These are phyloP conservation scores for Xylariaceae sp. DNA, from an alignment of 2,329 filamentous ascomycete genomes.

Conservation along the genomic window DNA sequence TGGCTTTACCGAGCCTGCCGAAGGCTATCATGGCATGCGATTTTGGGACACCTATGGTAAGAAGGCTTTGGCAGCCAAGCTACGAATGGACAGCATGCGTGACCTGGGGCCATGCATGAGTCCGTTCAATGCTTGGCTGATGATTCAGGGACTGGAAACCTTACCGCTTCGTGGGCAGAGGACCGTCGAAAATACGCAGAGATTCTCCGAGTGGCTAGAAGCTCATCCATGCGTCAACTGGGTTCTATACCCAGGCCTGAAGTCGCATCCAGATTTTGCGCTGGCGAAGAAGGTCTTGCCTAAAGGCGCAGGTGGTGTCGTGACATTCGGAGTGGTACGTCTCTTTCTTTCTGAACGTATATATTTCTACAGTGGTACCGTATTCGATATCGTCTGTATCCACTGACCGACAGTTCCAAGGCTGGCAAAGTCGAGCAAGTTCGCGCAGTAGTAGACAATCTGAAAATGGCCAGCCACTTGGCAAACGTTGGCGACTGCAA, in stretches of 20 bases:
- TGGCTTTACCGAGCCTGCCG: slow-evolving; percentile 64
- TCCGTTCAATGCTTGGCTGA: slow-evolving; percentile 68
- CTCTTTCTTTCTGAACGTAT: neutral
- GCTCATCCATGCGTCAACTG: slow-evolving; percentile 63
- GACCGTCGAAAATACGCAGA: slow-evolving; percentile 61
- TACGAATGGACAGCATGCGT: slow-evolving; percentile 66
- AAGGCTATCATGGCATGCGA: slow-evolving; percentile 65
- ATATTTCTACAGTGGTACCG: slow-evolving; percentile 29
- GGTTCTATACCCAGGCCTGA: slow-evolving; percentile 68
- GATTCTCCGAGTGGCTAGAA: slow-evolving; percentile 64
- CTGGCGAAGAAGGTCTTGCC: slow-evolving; percentile 64
- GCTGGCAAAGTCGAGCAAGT: slow-evolving; percentile 31
- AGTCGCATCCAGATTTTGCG: slow-evolving; percentile 59
- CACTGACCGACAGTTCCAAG: slow-evolving; percentile 5
- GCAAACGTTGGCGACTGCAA: slow-evolving; percentile 73
- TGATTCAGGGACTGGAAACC: slow-evolving; percentile 67
- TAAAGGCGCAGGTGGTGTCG: slow-evolving; percentile 65
- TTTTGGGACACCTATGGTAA: slow-evolving; percentile 68
- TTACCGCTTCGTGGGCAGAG: slow-evolving; percentile 62
- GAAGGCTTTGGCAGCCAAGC: slow-evolving; percentile 60
- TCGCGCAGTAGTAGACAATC: slow-evolving; percentile 59
- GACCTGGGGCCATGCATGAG: slow-evolving; percentile 65
- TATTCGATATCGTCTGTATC: slow-evolving; percentile 42
- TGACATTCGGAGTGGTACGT: slow-evolving; percentile 70
- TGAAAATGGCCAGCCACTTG: slow-evolving; percentile 69